A percentile compares a stretch with the other conserved stretches of the same genome.
Conservation (phyloP, 306 rosid genomes). For the Begonia loranthoides region DNA sequence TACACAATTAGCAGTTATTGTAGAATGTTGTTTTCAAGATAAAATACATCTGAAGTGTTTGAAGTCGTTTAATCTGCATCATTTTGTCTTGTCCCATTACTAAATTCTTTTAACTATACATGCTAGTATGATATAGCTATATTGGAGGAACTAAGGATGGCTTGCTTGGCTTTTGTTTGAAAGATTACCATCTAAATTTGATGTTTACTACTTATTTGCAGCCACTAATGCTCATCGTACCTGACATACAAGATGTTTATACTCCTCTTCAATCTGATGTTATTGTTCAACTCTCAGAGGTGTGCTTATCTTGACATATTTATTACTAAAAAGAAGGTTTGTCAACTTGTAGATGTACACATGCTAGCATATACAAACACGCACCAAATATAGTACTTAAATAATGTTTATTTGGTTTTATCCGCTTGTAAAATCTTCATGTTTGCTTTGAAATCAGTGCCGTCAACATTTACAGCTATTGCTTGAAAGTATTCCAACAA, state of each 20-base stretch:
- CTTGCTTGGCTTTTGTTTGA: constrained; percentile 6
- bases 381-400: no score
- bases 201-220: constrained; percentile 23
- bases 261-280: constrained; percentile 92
- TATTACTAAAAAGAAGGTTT: no score
- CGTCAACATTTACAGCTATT: constrained; percentile 84
- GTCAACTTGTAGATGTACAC: no score
- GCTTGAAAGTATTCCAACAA: constrained; percentile 77
- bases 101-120: no score
- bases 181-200: not conserved
- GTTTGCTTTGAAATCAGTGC: constrained; percentile 45
- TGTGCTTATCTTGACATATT: constrained; percentile 14
- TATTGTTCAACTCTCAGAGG: constrained; percentile 87
- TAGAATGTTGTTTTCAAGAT: no score
- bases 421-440: constrained; percentile 8
- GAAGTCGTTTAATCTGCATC: no score
- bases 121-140: no score
- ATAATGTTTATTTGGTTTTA: no score
- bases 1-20: no score
- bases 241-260: constrained; percentile 94
- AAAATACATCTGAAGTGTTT: no score
- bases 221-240: constrained; percentile 98
- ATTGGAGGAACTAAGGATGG: not conserved
- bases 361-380: no score
- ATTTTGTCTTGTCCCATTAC: no score